Base-by-base conservation (phyloP, 306 rosid species). In the Astragalus membranaceus region DNA sequence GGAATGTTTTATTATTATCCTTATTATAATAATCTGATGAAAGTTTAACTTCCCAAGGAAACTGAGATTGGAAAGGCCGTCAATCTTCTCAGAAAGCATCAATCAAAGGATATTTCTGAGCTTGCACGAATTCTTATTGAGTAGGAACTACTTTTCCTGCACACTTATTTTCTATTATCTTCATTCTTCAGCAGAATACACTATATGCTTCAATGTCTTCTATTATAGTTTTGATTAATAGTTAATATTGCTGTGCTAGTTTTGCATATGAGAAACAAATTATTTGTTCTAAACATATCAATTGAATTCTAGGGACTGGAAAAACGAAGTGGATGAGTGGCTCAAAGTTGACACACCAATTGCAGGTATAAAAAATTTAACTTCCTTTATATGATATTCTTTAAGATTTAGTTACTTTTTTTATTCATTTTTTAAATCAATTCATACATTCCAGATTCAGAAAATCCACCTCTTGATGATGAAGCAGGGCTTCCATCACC, bases 31-130 rank as follows among this genome's bases (percentile, higher is more conserved):
- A 63, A 20, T 61, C 64, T 35, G 9, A 12, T 74, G 3, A 10
- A 10, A 29, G 50, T 75, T 39, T 33, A 11, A 67, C 78, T 84
- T 80, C 74, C 15, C 67, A 85, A 91, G 97, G 88, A 81, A 30
- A 92, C 98, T 70, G 88, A 89, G 84, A 89, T 92, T 78, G 98
- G 98, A 76, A 89, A 82, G 84, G 85, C 85, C 39, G 98, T 92
- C 14, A 84, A 83, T 51, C 76, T 82, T 43, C 79, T 89, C 6
- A 55, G 95, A 30, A 92, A 83, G 84, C 95, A 85, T 55, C 80
- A 81, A 75, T 83, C 92, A 8, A 72, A 72, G 70, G 77, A 81
- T 20, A 78, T 89, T 70, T 51, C 95, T 13, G 36, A 72, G 32
- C 91, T 92, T 26, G 89, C 90, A 0, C 78, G 86, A 17, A 67